Base-by-base conservation (phyloP, 805 yeast species). In the Metschnikowia proteae region DNA sequence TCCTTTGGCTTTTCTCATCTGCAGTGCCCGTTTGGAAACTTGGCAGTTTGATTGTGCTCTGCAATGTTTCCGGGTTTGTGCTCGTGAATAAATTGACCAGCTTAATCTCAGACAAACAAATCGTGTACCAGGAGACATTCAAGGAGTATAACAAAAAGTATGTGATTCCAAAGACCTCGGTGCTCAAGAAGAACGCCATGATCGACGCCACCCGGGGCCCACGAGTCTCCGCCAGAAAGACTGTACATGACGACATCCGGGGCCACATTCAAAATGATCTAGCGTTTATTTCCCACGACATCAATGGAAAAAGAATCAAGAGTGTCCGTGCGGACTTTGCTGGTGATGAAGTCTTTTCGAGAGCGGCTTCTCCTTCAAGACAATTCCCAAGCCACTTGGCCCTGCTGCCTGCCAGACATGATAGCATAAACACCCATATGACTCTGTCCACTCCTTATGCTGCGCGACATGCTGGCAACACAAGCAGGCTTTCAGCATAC, bases 111-210 rank as follows among this genome's bases (percentile, higher is more conserved):
- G 91, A 86, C 63, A 83, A 82, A 53, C 80, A 79, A 46, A 68
- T 84, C 6, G 60, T 86, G 4, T 74, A 75, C 49, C 78, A 76
- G 50, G 88, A 85, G 58, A 78, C 80, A 52, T 68, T 82, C 50
- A 75, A 75, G 33, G 94, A 87, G 57, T 82, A 82, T 57, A 76
- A 83, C 55, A 64, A 73, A 29, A 86, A 86, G 60, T 79, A 74
- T 52, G 84, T 84, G 13, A 75, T 75, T 32, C 90, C 89, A 3
- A 74, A 75, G 44, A 65, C 79, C 2, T 71, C 80, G 6, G 73
- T 74, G 8, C 63, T 70, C 41, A 72, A 74, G 41, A 78, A 82
- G 55, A 88, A 86, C 55, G 88, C 78, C 5, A 71, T 78, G 23
- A 71, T 84, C 5, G 86, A 81, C 63, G 82, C 86, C 2, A 79